A percentile compares a stretch with the other conserved stretches of the same genome.
phyloP scores from a whole-genome alignment of 805 yeast genomes.

The Candida insectalens region DNA sequence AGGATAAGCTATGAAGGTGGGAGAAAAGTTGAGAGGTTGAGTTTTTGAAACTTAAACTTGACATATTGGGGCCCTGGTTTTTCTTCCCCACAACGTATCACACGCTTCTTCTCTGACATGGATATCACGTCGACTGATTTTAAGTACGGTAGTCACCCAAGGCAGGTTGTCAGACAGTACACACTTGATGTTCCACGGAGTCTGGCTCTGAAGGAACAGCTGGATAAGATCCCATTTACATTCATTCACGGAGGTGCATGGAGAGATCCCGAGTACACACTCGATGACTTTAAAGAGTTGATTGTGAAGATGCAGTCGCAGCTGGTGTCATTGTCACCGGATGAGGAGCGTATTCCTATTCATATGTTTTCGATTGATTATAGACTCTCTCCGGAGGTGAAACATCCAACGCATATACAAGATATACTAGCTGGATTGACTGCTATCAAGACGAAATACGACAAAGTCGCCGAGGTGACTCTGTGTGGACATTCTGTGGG shows the following conservation, averaged over 20 bases:
- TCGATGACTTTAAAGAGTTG: slow-evolving; percentile 38
- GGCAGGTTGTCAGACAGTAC: slow-evolving; percentile 6
- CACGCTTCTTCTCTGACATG: no score
- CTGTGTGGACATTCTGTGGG: slow-evolving; percentile 79
- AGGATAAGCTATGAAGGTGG: no score
- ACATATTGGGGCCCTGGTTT: no score
- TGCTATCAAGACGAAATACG: slow-evolving; percentile 11
- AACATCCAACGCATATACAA: slow-evolving; percentile 50
- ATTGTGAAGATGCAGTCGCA: slow-evolving; percentile 4
- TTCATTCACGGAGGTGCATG: slow-evolving; percentile 88
- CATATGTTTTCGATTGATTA: slow-evolving; percentile 44
- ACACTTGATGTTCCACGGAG: background rate
- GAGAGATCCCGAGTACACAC: slow-evolving; percentile 62
- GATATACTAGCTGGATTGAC: slow-evolving; percentile 43
- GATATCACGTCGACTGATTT: no score
- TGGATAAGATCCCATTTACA: no score
- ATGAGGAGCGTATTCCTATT: background rate
- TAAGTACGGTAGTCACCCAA: slow-evolving; percentile 5
- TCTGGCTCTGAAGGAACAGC: no score
- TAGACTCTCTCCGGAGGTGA: slow-evolving; percentile 50
- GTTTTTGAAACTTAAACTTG: no score
- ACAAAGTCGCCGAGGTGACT: slow-evolving; percentile 17
- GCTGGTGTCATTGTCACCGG: background rate
- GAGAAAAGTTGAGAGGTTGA: no score
- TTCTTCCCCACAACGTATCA: no score